Evolutionary conservation across 306 rosid species (phyloP).

Genomic region (Casuarina cunninghamiana): DNA sequence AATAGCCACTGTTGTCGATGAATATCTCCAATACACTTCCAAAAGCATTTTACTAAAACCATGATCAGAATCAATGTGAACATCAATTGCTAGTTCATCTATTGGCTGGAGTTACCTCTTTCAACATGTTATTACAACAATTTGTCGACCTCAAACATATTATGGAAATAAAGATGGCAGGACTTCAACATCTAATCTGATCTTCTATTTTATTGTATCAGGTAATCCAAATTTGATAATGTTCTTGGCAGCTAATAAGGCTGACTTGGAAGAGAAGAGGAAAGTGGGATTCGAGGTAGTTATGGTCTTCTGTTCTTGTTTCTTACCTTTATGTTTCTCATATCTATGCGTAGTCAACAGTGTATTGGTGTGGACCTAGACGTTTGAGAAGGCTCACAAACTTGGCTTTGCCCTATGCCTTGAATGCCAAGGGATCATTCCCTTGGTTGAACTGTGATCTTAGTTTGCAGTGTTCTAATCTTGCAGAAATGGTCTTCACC

Average conservation of each 20-base stretch:
- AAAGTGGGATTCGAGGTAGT: constrained; percentile 64
- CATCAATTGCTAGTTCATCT: neutral
- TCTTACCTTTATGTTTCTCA: neutral
- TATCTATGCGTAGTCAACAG: neutral
- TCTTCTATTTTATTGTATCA: constrained; percentile 30
- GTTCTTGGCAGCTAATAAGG: constrained; percentile 85
- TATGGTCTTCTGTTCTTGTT: constrained; percentile 8
- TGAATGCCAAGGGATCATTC: neutral
- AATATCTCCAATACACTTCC: neutral
- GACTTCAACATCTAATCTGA: constrained; percentile 9
- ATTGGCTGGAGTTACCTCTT: neutral
- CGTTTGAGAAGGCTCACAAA: constrained; percentile 2
- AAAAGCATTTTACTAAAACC: neutral
- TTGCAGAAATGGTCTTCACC: neutral
- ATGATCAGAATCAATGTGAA: neutral
- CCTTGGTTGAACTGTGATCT: neutral
- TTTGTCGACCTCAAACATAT: neutral
- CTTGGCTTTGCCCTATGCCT: neutral
- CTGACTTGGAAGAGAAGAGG: constrained; percentile 65
- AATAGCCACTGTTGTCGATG: neutral
- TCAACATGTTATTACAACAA: constrained; percentile 3
- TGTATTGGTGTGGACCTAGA: neutral
- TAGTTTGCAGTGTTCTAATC: neutral
- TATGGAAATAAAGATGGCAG: neutral
- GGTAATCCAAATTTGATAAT: constrained; percentile 70